These are phyloP conservation scores for Suillus bovinus DNA, from an alignment of 768 basidiomycete genomes.

Conservation along the genomic window DNA sequence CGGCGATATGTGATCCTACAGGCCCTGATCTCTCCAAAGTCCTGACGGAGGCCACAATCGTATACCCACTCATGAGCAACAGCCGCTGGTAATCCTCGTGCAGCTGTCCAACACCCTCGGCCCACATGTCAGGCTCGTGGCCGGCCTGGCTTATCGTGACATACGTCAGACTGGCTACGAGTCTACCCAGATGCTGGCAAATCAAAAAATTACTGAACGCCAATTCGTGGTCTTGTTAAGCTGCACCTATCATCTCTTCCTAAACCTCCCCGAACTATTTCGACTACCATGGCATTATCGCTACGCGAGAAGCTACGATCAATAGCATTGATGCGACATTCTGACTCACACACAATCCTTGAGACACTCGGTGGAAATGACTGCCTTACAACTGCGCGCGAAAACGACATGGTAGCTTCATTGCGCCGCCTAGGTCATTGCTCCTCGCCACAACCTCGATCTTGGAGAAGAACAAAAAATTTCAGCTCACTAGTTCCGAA, in stretches of 20 bases:
- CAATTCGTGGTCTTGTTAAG: too few species aligned
- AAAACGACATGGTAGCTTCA: not conserved
- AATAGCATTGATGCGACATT: not conserved
- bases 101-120: not conserved
- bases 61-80: not conserved
- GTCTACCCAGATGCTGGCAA: too few species aligned
- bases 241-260: conserved; percentile 1
- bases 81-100: not conserved
- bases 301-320: not conserved
- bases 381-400: conserved; percentile 16
- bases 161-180: too few species aligned
- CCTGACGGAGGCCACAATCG: not conserved
- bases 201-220: too few species aligned
- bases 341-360: conserved; percentile 11
- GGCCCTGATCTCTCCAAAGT: not conserved
- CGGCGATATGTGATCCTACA: not conserved
- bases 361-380: conserved; percentile 27
- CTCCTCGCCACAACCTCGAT: not conserved
- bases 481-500: not conserved
- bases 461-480: not conserved
- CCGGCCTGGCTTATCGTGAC: too few species aligned
- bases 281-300: not conserved
- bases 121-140: too few species aligned
- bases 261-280: not conserved
- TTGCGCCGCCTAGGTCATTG: not conserved